phyloP scores from a whole-genome alignment of 345 rosid species.

The Citrus medica region DNA sequence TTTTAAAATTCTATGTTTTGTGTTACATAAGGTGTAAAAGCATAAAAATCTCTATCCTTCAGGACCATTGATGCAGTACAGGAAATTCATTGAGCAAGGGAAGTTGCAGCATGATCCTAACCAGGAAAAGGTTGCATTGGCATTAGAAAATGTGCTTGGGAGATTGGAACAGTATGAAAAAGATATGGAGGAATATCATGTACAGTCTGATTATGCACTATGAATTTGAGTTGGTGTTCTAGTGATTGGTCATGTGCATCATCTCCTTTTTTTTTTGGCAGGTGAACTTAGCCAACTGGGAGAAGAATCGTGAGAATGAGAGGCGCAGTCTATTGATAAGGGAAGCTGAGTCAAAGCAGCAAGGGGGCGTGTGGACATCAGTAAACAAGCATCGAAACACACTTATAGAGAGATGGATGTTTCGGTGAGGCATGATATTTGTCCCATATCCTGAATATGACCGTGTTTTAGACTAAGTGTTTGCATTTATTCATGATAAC shows the following conservation, averaged over 20 bases:
- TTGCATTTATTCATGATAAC: neutral
- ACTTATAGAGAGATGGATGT: slow-evolving; percentile 62
- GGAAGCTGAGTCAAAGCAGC: slow-evolving; percentile 77
- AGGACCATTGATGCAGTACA: slow-evolving; percentile 56
- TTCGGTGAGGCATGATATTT: slow-evolving; percentile 39
- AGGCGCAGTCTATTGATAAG: slow-evolving; percentile 61
- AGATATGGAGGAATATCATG: slow-evolving; percentile 85
- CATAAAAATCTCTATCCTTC: neutral
- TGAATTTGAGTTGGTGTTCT: neutral
- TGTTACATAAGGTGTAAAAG: neutral
- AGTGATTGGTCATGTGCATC: neutral
- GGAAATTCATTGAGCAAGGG: slow-evolving; percentile 62
- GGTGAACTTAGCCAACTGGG: slow-evolving; percentile 74
- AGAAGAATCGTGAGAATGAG: slow-evolving; percentile 69
- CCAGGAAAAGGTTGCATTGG: slow-evolving; percentile 72
- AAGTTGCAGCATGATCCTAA: slow-evolving; percentile 68
- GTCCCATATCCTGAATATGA: neutral
- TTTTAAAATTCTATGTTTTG: neutral
- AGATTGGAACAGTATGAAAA: slow-evolving; percentile 79
- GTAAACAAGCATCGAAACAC: slow-evolving; percentile 43
- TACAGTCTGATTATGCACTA: slow-evolving; percentile 13
- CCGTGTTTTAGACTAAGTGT: neutral
- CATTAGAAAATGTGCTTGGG: slow-evolving; percentile 61
- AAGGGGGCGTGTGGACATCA: slow-evolving; percentile 51
- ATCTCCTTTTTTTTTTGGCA: slow-evolving; percentile 17